Conservation (phyloP, 345 rosid genomes). For the Geranium brycei region DNA sequence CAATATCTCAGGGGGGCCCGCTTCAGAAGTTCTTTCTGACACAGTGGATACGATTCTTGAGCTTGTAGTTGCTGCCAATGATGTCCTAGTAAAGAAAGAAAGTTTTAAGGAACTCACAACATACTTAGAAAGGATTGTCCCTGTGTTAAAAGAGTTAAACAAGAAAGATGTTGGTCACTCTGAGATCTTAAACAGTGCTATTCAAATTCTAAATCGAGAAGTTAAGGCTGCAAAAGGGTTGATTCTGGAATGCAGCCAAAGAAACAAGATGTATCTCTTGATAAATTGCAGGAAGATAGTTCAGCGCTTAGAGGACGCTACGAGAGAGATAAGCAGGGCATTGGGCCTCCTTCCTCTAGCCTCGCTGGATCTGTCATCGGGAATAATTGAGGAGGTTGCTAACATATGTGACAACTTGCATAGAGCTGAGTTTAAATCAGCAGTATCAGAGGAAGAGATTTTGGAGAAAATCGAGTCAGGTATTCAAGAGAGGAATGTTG, state of each 20-base stretch:
- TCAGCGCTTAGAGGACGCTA: constrained; percentile 23
- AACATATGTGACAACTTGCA: constrained; percentile 32
- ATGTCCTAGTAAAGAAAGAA: constrained; percentile 39
- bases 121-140: constrained; percentile 39
- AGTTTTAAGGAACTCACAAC: constrained; percentile 36
- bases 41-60: constrained; percentile 32
- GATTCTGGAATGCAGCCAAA: constrained; percentile 30
- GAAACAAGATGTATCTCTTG: constrained; percentile 52
- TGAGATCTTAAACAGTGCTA: constrained; percentile 31
- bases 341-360: constrained; percentile 46
- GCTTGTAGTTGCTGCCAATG: constrained; percentile 18
- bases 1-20: constrained; percentile 27
- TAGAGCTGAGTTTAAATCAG: constrained; percentile 46
- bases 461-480: constrained; percentile 51
- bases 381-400: constrained; percentile 27
- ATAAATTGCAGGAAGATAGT: constrained; percentile 40
- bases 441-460: constrained; percentile 47
- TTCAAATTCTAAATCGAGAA: constrained; percentile 42
- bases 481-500: constrained; percentile 50
- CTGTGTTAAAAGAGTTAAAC: constrained; percentile 40
- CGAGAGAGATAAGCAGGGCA: constrained; percentile 42
- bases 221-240: constrained; percentile 37
- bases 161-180: constrained; percentile 20
- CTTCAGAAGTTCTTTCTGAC: constrained; percentile 32
- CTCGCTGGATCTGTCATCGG: constrained; percentile 38